These are phyloP conservation scores for Salix viminalis DNA, from an alignment of 345 rosid species.

Conservation along the genomic window DNA sequence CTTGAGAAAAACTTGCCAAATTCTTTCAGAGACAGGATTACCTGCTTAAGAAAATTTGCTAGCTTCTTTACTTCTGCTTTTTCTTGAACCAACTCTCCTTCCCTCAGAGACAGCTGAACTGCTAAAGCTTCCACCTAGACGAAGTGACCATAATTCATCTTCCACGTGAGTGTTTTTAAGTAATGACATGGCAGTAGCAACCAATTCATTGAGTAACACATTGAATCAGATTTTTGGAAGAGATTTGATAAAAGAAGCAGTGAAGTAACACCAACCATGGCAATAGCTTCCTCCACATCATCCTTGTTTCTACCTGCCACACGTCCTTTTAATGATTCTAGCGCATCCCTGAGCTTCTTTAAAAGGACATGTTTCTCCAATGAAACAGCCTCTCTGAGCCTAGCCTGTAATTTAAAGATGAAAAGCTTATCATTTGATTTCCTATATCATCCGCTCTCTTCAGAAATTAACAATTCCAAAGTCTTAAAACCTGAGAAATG, in stretches of 20 bases:
- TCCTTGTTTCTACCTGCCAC: slow-evolving; percentile 93
- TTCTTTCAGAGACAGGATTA: slow-evolving; percentile 12
- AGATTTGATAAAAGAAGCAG: not conserved
- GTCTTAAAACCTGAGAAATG: slow-evolving; percentile 6
- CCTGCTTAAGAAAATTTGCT: slow-evolving; percentile 89
- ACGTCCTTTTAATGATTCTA: slow-evolving; percentile 82
- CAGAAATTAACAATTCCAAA: slow-evolving; percentile 1
- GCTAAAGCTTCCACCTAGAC: slow-evolving; percentile 35
- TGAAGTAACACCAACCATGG: slow-evolving; percentile 57
- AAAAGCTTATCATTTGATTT: slow-evolving; percentile 8
- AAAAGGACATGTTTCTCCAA: slow-evolving; percentile 94
- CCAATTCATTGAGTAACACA: not conserved
- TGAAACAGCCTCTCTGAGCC: slow-evolving; percentile 84
- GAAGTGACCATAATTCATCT: slow-evolving; percentile 10
- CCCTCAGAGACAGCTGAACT: slow-evolving; percentile 90
- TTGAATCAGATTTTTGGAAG: not conserved
- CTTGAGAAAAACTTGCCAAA: not conserved
- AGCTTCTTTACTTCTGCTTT: slow-evolving; percentile 95
- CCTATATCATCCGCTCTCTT: not conserved
- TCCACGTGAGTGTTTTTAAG: not conserved
- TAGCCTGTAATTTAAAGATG: slow-evolving; percentile 57
- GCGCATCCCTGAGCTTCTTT: slow-evolving; percentile 93
- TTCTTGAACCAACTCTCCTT: slow-evolving; percentile 90
- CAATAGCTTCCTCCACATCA: slow-evolving; percentile 89
- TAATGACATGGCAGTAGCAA: not conserved